Evolutionary conservation across 139 green algal species (phyloP).

Genomic region (Pleodorina starrii): DNA sequence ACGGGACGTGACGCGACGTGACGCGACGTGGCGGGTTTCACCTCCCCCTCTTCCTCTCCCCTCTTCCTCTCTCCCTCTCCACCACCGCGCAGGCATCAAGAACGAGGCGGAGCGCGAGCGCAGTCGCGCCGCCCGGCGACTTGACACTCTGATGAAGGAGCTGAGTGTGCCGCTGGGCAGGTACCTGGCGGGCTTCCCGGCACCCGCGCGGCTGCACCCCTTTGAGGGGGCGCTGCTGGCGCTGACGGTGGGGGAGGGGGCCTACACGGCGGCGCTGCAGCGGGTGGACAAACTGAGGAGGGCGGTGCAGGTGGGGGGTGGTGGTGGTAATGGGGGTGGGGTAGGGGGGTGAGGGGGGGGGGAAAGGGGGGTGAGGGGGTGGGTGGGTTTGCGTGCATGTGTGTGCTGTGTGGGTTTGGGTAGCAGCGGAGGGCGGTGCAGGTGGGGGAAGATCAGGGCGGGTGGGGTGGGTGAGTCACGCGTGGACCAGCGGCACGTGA

Average conservation of each 20-base stretch:
- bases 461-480: too few species aligned
- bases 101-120: constrained; percentile 84
- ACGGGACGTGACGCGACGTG: too few species aligned
- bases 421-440: not conserved
- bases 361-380: not conserved
- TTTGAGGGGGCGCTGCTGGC: constrained; percentile 94
- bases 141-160: constrained; percentile 87
- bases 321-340: not conserved
- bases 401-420: too few species aligned
- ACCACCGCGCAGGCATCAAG: constrained; percentile 57
- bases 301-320: constrained; percentile 66
- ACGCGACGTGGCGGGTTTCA: too few species aligned
- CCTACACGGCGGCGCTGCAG: constrained; percentile 64
- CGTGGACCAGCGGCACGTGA: too few species aligned
- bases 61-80: not conserved
- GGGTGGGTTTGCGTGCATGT: too few species aligned
- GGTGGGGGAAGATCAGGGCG: not conserved
- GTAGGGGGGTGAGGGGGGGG: not conserved
- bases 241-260: constrained; percentile 83
- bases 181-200: constrained; percentile 85
- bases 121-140: constrained; percentile 75
- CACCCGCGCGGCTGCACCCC: constrained; percentile 78
- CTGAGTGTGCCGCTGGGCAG: constrained; percentile 71
- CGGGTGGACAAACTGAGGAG: constrained; percentile 76
- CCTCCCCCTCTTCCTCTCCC: not conserved